Conservation (phyloP, 495 filamentous ascomycete species). For the Hyaloscypha hepaticicola region DNA sequence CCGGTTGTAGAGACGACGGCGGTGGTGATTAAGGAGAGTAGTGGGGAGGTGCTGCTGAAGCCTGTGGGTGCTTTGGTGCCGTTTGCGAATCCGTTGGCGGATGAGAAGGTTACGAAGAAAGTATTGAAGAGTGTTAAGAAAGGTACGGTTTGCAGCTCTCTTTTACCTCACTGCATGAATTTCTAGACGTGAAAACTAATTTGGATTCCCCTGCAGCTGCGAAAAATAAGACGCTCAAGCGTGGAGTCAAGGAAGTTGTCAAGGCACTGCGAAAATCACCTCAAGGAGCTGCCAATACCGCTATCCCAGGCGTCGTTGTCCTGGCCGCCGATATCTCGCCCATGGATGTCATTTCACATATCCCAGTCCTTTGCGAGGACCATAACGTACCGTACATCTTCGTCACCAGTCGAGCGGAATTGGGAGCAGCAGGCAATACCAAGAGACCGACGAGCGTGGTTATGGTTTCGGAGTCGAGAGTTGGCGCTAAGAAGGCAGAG, state of each 20-base stretch:
- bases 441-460: conserved; percentile 95
- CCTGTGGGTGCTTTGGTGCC: conserved; percentile 77
- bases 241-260: conserved; percentile 97
- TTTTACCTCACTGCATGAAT: background rate
- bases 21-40: conserved; percentile 48
- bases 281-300: conserved; percentile 48
- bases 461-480: conserved; percentile 66
- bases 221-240: conserved; percentile 89
- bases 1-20: conserved; percentile 38
- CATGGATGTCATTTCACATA: conserved; percentile 95
- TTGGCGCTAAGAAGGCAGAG: conserved; percentile 55
- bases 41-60: conserved; percentile 46
- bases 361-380: conserved; percentile 96
- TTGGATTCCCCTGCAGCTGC: conserved; percentile 58
- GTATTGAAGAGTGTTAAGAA: conserved; percentile 90
- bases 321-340: conserved; percentile 96
- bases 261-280: conserved; percentile 92
- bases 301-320: conserved; percentile 74
- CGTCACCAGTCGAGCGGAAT: conserved; percentile 80
- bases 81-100: conserved; percentile 88
- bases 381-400: conserved; percentile 94
- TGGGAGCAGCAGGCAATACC: conserved; percentile 86
- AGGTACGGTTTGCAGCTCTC: conserved; percentile 53
- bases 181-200: conserved; percentile 24
- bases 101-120: conserved; percentile 92